These are phyloP conservation scores for Leccinum aurantiacum DNA, from an alignment of 768 basidiomycete genomes.

Conservation along the genomic window DNA sequence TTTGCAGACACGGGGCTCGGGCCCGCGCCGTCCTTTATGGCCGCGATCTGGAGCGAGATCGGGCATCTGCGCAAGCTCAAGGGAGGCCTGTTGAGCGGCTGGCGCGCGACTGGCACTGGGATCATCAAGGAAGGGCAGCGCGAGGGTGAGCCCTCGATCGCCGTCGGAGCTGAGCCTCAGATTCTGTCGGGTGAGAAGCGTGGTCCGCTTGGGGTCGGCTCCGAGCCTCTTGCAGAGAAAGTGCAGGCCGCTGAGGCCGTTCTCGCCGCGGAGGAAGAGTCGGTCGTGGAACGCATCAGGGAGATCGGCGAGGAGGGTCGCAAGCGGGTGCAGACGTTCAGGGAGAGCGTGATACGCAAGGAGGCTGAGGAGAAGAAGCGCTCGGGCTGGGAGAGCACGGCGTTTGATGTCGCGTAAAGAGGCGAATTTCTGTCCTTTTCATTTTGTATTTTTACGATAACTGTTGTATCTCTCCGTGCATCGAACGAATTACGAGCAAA, in stretches of 20 bases:
- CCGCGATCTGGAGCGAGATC: constrained; percentile 68
- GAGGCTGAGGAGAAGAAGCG: constrained; percentile 35
- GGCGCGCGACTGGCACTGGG: constrained; percentile 63
- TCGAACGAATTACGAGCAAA: not conserved
- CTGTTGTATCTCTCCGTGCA: not conserved
- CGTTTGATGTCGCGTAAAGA: constrained; percentile 40
- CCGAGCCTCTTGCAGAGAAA: constrained; percentile 34
- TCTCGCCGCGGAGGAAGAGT: not conserved
- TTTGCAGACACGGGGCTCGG: constrained; percentile 64
- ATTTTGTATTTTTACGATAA: not conserved
- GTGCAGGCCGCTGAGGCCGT: not conserved
- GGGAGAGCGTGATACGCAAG: constrained; percentile 44
- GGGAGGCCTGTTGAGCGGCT: constrained; percentile 39
- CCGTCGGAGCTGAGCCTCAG: constrained; percentile 74
- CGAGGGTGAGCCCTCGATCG: constrained; percentile 41
- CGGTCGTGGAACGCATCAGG: constrained; percentile 36
- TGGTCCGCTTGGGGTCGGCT: constrained; percentile 59
- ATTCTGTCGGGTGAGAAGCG: constrained; percentile 65
- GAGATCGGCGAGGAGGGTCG: constrained; percentile 36
- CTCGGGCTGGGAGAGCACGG: constrained; percentile 49
- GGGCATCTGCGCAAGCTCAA: constrained; percentile 50
- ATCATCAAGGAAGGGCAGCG: constrained; percentile 52
- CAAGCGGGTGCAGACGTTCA: constrained; percentile 42
- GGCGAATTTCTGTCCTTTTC: not conserved
- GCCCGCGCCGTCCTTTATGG: constrained; percentile 47